Base-by-base conservation (phyloP, 441 rosid genomes). In the Gossypium davidsonii region DNA sequence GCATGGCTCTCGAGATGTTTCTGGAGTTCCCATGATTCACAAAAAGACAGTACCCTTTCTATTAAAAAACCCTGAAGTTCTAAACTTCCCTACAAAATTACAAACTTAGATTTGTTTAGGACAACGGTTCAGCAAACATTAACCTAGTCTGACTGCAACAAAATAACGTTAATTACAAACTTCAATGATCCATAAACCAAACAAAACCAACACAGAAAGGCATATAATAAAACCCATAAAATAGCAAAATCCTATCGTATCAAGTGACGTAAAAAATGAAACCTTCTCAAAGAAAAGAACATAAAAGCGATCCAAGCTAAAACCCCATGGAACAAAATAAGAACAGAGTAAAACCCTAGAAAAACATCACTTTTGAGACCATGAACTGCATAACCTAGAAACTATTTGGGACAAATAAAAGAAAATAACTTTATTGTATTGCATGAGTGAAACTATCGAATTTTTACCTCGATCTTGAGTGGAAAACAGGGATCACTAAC, bases 1-100 rank as follows among this genome's bases (percentile, higher is more conserved):
- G 78, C 94, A 89, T 12, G 94, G 94, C 67, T 89, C 94, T 21
- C 91, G 76, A 2, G 91, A 87, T 60, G 90, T 81, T 75, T 89
- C 94, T 21, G 94, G 91, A 3, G 94, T 86, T 34, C 90, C 89
- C 93, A 87, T 89, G 39, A 31, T 52, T 76, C 42, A 34, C 53
- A 51, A 68, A 5, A 57, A 51, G 67, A 56, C 10, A 2, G 18
- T 4, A 0, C 11, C 23, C 26, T 66, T 65, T 21, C 17, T 65
- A 44, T 46, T 7, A 25, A 25, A 8, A 25, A 21, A 14, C 37
- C 70, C 26, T 9, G 49, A 56, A 23, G 18, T 14, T 64, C 3
- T 34, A 46, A 66, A 44, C 7, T 65, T 6, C 18, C 68, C 55
- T 48, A 14, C 39, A 65, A 67, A 58, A 26, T n/a, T 42, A 46